Evolutionary conservation across 345 rosid species (phyloP), one percentile per base, ranked within the genome.

Genomic region (Populus euphratica): DNA sequence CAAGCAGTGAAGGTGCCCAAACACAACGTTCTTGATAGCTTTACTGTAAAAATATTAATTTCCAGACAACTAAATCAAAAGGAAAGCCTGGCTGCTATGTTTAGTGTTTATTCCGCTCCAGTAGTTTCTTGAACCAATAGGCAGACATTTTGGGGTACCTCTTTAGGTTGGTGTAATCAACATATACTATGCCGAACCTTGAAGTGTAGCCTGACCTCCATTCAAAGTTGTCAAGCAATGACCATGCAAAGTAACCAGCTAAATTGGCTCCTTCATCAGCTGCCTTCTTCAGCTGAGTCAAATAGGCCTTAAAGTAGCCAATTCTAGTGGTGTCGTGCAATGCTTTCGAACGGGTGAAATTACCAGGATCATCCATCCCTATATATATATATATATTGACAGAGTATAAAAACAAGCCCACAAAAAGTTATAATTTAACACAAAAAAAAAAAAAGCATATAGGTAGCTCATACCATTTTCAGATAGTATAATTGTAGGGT

Each of bases 301-400:
- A 44, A 80, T 96, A 96, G 54, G 83, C 84, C 81, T 67, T 89
- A 80, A 92, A 96, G 84, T 81, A 96, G 85, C 87, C 83, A 64
- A 96, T 85, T 86, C 98, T 90, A 3, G 86, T 89, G 0, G 94
- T 96, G 80, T 93, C 99, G 12, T 88, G 92, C 80, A 93, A 79
- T 80, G 91, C 96, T 75, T 90, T 72, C 3, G 89, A 73, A 56
- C 91, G 83, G 2, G 93, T 96, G 38, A 92, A 84, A n/a, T 90
- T 93, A 0, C 94, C 99, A 0, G 94, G 93, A 64, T 96, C 91
- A 79, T 96, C 99, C 96, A 93, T 96, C 35, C 99, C 98, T 96
- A 75, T 29, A 73, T 41, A 39, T 39, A 35, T 1, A 5, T 14
- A 13, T 2, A 33, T 9, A 2, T 4, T 21, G 21, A 6, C 6